These are phyloP conservation scores for Sisymbrium irio DNA, from an alignment of 345 rosid species.

Conservation along the genomic window DNA sequence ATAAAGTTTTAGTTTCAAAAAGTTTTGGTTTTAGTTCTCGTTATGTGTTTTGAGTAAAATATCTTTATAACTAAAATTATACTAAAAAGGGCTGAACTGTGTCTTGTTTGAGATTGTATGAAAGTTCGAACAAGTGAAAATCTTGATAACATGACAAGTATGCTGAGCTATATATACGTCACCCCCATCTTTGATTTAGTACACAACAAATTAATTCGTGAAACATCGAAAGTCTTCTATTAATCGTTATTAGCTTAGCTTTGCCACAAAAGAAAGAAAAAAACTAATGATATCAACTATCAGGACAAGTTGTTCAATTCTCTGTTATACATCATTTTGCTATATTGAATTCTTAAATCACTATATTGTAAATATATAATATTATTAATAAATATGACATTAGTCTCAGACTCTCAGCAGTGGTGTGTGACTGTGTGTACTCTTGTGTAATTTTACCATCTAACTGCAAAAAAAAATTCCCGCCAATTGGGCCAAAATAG, in stretches of 20 bases:
- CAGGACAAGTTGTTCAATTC: background rate
- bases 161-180: background rate
- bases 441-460: constrained; percentile 21
- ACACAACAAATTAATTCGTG: background rate
- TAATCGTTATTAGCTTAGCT: background rate
- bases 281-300: background rate
- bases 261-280: background rate
- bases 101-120: background rate
- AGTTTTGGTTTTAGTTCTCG: background rate
- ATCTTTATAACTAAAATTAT: background rate
- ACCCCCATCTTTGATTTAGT: background rate
- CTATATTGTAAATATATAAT: background rate
- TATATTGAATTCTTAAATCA: background rate
- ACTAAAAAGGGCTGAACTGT: background rate
- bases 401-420: constrained; percentile 18
- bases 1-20: background rate
- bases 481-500: background rate
- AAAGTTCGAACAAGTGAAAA: background rate
- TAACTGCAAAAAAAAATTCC: background rate
- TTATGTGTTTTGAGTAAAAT: background rate
- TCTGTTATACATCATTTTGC: background rate
- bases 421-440: background rate
- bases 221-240: background rate
- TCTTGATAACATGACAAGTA: background rate
- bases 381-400: background rate